Evolutionary conservation across 257 asterid genomes (phyloP), one percentile per base, ranked within the genome.

Genomic region (Cinchona pubescens): DNA sequence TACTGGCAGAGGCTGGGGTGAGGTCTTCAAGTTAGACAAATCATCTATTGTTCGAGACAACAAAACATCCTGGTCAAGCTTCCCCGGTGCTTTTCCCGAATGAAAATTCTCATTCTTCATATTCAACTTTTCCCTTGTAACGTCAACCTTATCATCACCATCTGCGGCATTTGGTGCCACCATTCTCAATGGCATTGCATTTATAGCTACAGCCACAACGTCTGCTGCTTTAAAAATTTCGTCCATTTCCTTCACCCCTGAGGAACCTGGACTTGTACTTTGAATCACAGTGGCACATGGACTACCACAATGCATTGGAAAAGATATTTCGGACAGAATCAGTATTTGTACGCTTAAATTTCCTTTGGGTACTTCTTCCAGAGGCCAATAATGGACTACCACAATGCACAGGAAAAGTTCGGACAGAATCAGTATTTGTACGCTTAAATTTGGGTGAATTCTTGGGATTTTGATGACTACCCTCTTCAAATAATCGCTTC

Each of bases 241-340:
- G 11, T 49, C n/a, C 8, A 35, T 29, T 21, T 7, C 15, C 32
- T 58, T 48, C 1, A 11, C 37, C 55, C 14, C 55, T 5, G 40
- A 66, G 5, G 18, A 37, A 56, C 32, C 74, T 51, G 2, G 25
- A 30, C 19, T 25, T 59, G 18, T 7, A 18, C 1, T 27, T 40
- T 16, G 43, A 32, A 11, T 15, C 12, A 32, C 42, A 1, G 38
- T 7, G 32, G 25, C 66, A 59, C 4, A 5, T 1, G n/a, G 21
- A 14, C 21, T 60, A 46, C 76, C 80, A 61, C 72, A 77, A 46
- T 21, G 25, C n/a, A 6, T 34, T 42, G 80, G 72, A 5, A 62
- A 51, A 19, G 8, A n/a, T n/a, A n/a, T n/a, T 10, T 66, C 77
- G 53, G n/a, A 37, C 32, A 10, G 43, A 12, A 27, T n/a, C n/a